These are phyloP conservation scores for Fermentozyma sake DNA, from an alignment of 1,139 yeast species.

Conservation along the genomic window DNA sequence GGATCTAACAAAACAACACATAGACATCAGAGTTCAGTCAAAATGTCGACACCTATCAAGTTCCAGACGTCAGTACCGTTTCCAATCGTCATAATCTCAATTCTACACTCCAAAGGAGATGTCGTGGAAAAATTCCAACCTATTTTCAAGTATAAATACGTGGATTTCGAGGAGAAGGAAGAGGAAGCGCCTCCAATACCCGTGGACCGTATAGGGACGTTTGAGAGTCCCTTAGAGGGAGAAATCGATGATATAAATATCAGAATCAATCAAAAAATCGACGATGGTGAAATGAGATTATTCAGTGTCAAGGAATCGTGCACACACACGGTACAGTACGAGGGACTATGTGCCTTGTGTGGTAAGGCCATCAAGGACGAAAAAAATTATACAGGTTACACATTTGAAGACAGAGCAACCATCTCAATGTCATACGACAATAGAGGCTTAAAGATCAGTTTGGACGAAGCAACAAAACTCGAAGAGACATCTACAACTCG, in stretches of 20 bases:
- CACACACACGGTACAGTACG: slow-evolving; percentile 90
- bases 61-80: slow-evolving; percentile 59
- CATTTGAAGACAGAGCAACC: slow-evolving; percentile 73
- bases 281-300: slow-evolving; percentile 45
- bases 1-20: too few species aligned
- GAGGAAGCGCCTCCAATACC: slow-evolving; percentile 42
- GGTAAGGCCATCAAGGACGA: slow-evolving; percentile 83
- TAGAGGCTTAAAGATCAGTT: slow-evolving; percentile 77
- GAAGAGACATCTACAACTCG: slow-evolving; percentile 65
- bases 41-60: slow-evolving; percentile 32
- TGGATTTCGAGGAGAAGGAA: slow-evolving; percentile 57
- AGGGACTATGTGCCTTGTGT: slow-evolving; percentile 92
- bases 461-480: slow-evolving; percentile 80
- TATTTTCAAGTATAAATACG: slow-evolving; percentile 58
- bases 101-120: slow-evolving; percentile 44
- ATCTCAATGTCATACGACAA: slow-evolving; percentile 89
- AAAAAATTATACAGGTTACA: slow-evolving; percentile 73
- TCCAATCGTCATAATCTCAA: slow-evolving; percentile 61
- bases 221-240: slow-evolving; percentile 84
- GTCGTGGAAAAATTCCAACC: slow-evolving; percentile 49
- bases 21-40: too few species aligned
- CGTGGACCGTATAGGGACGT: slow-evolving; percentile 63
- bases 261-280: slow-evolving; percentile 55
- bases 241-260: slow-evolving; percentile 49
- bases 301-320: slow-evolving; percentile 75